Percentiles rank a stretch among this genome's conserved stretches.
These are phyloP conservation scores for Lichtheimia ornata DNA, from an alignment of 371 early-diverging fungal genomes.

Conservation along the genomic window DNA sequence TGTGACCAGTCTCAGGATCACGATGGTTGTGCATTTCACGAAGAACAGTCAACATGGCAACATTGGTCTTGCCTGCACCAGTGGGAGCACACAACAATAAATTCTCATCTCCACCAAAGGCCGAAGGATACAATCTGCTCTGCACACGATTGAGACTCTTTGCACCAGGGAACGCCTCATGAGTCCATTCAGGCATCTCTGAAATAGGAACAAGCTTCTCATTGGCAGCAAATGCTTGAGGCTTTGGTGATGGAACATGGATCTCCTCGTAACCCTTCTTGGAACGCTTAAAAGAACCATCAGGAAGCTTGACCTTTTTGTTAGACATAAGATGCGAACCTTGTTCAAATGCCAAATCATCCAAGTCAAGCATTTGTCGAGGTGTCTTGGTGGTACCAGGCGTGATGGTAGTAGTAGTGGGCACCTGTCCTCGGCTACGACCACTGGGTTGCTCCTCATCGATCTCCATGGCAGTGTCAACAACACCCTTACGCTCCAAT, in stretches of 20 bases:
- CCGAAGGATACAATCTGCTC: constrained; percentile 85
- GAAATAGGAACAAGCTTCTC: constrained; percentile 76
- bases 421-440: constrained; percentile 46
- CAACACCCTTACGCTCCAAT: constrained; percentile 71
- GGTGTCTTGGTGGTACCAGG: constrained; percentile 61
- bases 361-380: constrained; percentile 75
- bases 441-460: constrained; percentile 28
- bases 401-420: constrained; percentile 43
- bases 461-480: constrained; percentile 59
- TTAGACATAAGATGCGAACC: constrained; percentile 97
- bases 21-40: constrained; percentile 81
- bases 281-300: constrained; percentile 90
- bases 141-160: constrained; percentile 90
- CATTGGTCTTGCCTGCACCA: constrained; percentile 99
- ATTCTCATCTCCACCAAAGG: constrained; percentile 91
- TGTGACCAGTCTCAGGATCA: constrained; percentile 72
- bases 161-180: constrained; percentile 77
- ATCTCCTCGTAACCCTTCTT: constrained; percentile 97
- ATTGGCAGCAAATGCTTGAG: constrained; percentile 62
- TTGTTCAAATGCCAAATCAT: constrained; percentile 83
- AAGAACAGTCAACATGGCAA: constrained; percentile 95
- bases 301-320: constrained; percentile 91
- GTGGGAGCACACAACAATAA: constrained; percentile 99
- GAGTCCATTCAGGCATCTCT: constrained; percentile 88
- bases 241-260: constrained; percentile 91